Base-by-base conservation (phyloP, 2,329 filamentous ascomycete species). In the Paecilomyces sp. region DNA sequence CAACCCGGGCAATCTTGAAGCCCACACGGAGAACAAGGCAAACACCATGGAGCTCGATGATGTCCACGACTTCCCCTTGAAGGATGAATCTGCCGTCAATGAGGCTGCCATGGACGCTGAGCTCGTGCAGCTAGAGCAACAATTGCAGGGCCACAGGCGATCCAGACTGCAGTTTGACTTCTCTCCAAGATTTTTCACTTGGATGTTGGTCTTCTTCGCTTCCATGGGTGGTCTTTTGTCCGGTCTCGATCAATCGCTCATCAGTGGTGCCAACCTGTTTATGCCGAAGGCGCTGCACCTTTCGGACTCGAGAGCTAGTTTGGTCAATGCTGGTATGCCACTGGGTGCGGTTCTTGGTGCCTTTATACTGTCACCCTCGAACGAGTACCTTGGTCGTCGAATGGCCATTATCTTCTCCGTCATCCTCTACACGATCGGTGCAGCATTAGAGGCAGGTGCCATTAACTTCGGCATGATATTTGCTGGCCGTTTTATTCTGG, bases 181-280 rank as follows among this genome's bases (percentile, higher is more conserved):
- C 74, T 79, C 78, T 56, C 85, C 86, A 0, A 83, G 78, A 57
- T 74, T 85, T 67, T 91, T 89, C 70, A 90, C 87, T 28, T 88
- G 82, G 77, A 74, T 88, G 15, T 79, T 89, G 13, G 86, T 89
- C 53, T 84, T 81, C 1, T 90, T 90, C 65, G 88, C 88, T n/a
- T 88, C 85, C 15, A 88, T 90, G 85, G 88, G 88, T 56, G 88
- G 88, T 69, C 76, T 91, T 24, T 82, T 90, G 0, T 89, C 86
- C 1, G 88, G 88, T 61, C 79, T 91, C 22, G 88, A 91, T 68
- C 88, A 91, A 73, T 88, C 85, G 54, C 77, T 90, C 59, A 91
- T 91, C 66, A 87, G 83, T 12, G 88, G 88, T 57, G 88, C 88
- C 57, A 75, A 74, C 67, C 77, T 90, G 3, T 88, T 83, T 69